A percentile compares a stretch with the other conserved stretches of the same genome.
Conservation (phyloP, 495 filamentous ascomycete species). For the Xylaria nigripes region DNA sequence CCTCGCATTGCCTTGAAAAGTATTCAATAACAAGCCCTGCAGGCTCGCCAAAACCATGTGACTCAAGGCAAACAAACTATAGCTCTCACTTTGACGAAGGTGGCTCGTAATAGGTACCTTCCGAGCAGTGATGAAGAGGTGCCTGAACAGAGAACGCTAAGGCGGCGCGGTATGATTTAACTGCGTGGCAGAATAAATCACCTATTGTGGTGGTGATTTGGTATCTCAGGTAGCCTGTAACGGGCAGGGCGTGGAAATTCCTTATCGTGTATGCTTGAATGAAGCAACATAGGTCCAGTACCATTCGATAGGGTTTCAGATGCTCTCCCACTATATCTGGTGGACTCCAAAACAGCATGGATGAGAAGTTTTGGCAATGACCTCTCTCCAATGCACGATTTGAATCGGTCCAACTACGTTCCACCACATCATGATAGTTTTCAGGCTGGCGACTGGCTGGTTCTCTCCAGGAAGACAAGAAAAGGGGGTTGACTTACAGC, state of each 20-base stretch:
- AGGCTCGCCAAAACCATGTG: background rate
- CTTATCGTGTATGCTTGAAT: background rate
- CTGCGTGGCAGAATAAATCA: background rate
- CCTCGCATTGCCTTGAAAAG: background rate
- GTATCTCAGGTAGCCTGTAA: background rate
- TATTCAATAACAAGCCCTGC: background rate
- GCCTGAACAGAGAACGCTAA: background rate
- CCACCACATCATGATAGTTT: background rate
- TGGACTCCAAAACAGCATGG: background rate
- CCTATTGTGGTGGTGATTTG: background rate
- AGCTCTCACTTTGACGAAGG: background rate
- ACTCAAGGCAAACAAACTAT: background rate
- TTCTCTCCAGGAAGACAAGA: constrained; percentile 14
- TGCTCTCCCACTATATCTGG: background rate
- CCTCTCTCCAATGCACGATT: background rate
- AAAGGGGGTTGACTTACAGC: constrained; percentile 49
- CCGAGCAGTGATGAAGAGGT: background rate
- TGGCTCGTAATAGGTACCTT: background rate
- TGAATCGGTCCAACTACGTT: background rate
- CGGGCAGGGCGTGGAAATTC: background rate
- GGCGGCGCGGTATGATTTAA: background rate
- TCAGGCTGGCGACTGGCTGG: background rate
- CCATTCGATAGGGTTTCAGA: background rate
- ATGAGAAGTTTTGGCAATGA: background rate
- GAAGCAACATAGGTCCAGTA: background rate